These are phyloP conservation scores for Colletotrichum lupini DNA, from an alignment of 2,329 filamentous ascomycete species.

Conservation along the genomic window DNA sequence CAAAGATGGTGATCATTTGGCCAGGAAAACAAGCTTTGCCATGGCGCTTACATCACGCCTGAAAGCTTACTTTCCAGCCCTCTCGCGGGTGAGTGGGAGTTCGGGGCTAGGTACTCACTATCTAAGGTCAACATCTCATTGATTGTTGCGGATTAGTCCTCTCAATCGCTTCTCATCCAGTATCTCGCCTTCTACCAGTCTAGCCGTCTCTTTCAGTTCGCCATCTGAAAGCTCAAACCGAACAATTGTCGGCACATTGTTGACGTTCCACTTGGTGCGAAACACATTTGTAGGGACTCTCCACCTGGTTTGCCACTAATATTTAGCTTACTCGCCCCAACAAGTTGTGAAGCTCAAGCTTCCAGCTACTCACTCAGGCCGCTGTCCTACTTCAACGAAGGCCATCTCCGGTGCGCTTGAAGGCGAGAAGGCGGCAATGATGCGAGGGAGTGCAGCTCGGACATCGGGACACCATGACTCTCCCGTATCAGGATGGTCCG, in stretches of 20 bases:
- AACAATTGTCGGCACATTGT: conserved; percentile 47
- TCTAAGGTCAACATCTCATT: neutral
- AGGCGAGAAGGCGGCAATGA: conserved; percentile 44
- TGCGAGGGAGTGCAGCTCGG: conserved; percentile 46
- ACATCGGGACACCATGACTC: conserved; percentile 54
- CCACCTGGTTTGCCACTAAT: conserved; percentile 44
- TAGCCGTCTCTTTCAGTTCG: conserved; percentile 43
- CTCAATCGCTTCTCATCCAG: conserved; percentile 41
- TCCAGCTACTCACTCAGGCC: conserved; percentile 44
- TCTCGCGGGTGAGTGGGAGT: too few relatives aligned
- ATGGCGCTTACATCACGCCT: neutral
- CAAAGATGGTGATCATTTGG: too few relatives aligned
- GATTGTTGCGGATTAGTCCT: conserved; percentile 36
- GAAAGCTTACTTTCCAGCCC: neutral
- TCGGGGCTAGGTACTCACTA: too few relatives aligned
- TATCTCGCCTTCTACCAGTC: conserved; percentile 39
- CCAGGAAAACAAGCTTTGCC: neutral
- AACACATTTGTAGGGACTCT: conserved; percentile 45
- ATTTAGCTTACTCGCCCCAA: neutral
- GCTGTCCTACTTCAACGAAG: conserved; percentile 49
- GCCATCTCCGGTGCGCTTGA: conserved; percentile 40
- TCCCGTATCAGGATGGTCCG: conserved; percentile 46
- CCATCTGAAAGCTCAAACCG: conserved; percentile 46
- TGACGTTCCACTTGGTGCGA: conserved; percentile 47
- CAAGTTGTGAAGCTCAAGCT: too few relatives aligned